Base-by-base conservation (phyloP, 1,139 yeast species). In the Suhomyces anneliseae region DNA sequence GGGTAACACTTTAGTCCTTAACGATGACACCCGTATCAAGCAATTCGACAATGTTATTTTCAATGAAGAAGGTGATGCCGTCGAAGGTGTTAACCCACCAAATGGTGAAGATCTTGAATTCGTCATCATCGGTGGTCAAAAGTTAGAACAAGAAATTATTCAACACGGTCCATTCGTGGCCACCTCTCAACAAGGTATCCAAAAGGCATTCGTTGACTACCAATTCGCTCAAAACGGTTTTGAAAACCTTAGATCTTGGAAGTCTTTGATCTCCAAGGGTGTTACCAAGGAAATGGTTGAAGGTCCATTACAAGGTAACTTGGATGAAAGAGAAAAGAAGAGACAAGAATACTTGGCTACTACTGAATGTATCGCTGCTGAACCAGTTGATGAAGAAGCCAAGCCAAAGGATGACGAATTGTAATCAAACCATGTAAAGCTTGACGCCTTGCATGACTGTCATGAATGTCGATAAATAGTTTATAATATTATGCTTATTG, bases 81-180 rank as follows among this genome's bases (percentile, higher is more conserved):
- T 86, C 34, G 67, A 61, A 36, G 90, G 86, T 38, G 65, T 65
- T 7, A 49, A 52, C 39, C 44, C 42, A 6, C 48, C 46, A 11
- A 51, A 59, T 58, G 33, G 61, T 3, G 57, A 68, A 31, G 70
- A 66, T 11, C 67, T 83, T 2, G 79, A 81, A 52, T 83, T 90
- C 57, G 82, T 87, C 5, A 57, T 90, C 33, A 72, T 90, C 52
- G 96, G 92, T 34, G 97, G 97, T 43, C 71, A 88, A 64, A 79
- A 81, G 37, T 72, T 90, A 50, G 80, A 88, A 57, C 97, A 90
- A 69, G 80, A 82, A 14, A 78, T 87, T 45, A 88, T 88, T 36
- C 96, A 90, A 64, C 87, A 90, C 61, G 97, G 97, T 10, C 97
- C 97, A 15, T 90, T 89, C 64, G 95, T 87, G 12, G 93, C 88